These are phyloP conservation scores for Amanita fuliginea DNA, from an alignment of 768 basidiomycete species.

Conservation along the genomic window DNA sequence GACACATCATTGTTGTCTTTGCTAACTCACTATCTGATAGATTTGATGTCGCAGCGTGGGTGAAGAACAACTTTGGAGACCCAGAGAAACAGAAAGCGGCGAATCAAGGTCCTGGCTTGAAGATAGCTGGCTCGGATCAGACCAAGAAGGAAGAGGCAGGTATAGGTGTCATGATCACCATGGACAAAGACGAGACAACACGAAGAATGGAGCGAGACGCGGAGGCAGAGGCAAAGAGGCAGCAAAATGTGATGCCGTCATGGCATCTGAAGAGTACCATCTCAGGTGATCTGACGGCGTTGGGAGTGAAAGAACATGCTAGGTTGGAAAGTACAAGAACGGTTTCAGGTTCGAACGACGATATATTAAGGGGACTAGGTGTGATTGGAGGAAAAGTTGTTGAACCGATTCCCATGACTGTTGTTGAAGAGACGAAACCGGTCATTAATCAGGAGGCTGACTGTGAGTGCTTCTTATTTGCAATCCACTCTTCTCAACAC, in stretches of 20 bases:
- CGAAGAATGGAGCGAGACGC: slow-evolving; percentile 63
- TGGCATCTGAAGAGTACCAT: slow-evolving; percentile 98
- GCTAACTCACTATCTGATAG: slow-evolving; percentile 23
- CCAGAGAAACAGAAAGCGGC: slow-evolving; percentile 47
- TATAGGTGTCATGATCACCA: slow-evolving; percentile 77
- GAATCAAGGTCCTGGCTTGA: slow-evolving; percentile 44
- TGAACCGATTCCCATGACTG: slow-evolving; percentile 7
- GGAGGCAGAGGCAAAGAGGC: slow-evolving; percentile 74
- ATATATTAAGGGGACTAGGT: slow-evolving; percentile 60
- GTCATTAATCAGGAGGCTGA: slow-evolving; percentile 47
- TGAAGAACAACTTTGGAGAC: slow-evolving; percentile 61
- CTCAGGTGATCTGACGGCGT: slow-evolving; percentile 80
- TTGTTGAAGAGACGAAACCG: slow-evolving; percentile 27
- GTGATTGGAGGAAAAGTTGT: slow-evolving; percentile 31
- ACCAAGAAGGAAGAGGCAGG: slow-evolving; percentile 59
- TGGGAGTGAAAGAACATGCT: slow-evolving; percentile 69
- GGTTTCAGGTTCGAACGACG: slow-evolving; percentile 47
- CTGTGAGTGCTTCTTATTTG: slow-evolving; percentile 34
- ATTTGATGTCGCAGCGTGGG: slow-evolving; percentile 76
- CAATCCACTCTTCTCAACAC: background rate
- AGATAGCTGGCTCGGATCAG: slow-evolving; percentile 63
- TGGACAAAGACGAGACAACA: slow-evolving; percentile 80
- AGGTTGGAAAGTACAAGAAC: slow-evolving; percentile 28
- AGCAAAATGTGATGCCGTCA: slow-evolving; percentile 84
- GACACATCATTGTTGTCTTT: background rate